phyloP scores from a whole-genome alignment of 2,329 filamentous ascomycete species.

The Lomentospora prolificans region DNA sequence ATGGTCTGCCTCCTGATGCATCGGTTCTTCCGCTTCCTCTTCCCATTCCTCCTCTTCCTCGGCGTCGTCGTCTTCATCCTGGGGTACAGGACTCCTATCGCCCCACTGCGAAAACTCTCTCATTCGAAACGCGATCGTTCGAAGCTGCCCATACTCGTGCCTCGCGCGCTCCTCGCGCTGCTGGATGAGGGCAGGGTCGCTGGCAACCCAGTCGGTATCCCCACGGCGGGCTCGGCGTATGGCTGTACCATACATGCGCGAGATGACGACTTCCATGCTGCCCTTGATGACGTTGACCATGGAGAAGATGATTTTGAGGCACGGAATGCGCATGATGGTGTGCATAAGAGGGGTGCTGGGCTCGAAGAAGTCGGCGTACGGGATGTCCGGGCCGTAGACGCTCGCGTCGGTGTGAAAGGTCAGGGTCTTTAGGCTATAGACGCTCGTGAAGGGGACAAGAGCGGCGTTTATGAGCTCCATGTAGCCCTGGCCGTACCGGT shows the following conservation, averaged over 20 bases:
- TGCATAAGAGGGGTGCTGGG: constrained; percentile 17
- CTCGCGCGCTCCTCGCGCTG: constrained; percentile 10
- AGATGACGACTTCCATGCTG: background rate
- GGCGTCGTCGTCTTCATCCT: background rate
- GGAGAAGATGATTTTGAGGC: constrained; percentile 25
- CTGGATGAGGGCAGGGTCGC: constrained; percentile 13
- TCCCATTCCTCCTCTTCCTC: background rate
- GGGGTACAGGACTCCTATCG: background rate
- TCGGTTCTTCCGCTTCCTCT: background rate
- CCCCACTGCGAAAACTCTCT: constrained; percentile 6
- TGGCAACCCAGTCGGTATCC: constrained; percentile 13
- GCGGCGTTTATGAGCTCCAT: constrained; percentile 10
- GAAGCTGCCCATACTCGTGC: constrained; percentile 12
- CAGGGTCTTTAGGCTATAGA: constrained; percentile 28
- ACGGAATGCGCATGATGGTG: constrained; percentile 22
- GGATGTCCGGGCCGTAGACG: constrained; percentile 16
- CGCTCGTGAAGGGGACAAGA: constrained; percentile 4
- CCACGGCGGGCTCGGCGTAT: constrained; percentile 9
- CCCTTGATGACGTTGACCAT: constrained; percentile 17
- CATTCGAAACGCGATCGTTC: background rate
- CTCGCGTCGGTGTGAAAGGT: constrained; percentile 26
- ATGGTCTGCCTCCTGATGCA: background rate
- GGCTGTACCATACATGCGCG: background rate
- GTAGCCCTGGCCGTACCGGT: constrained; percentile 24
- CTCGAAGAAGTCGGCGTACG: constrained; percentile 27